These are phyloP conservation scores for Furculomyces boomerangus DNA, from an alignment of 371 early-diverging fungal genomes.

Conservation along the genomic window DNA sequence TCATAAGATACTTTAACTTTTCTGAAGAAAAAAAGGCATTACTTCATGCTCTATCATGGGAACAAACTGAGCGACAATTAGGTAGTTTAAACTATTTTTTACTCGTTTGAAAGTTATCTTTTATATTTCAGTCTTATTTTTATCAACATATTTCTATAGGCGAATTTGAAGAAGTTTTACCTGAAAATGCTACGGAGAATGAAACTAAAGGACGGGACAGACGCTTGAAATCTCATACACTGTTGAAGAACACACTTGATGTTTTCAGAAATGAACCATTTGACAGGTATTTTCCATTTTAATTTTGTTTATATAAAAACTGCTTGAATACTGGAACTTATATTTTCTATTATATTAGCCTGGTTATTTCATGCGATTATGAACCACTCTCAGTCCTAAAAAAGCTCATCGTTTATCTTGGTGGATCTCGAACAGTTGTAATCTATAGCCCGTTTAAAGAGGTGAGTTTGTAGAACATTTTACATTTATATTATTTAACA, in stretches of 20 bases:
- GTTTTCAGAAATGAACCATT: slow-evolving; percentile 21
- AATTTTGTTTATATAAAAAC: background rate
- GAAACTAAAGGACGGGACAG: slow-evolving; percentile 19
- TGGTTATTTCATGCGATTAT: slow-evolving; percentile 65
- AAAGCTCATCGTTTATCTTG: slow-evolving; percentile 40
- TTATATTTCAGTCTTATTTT: background rate
- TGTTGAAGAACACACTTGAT: slow-evolving; percentile 14
- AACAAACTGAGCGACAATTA: slow-evolving; percentile 17
- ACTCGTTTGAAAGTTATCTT: background rate
- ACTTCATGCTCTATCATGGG: slow-evolving; percentile 50
- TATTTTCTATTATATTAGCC: slow-evolving; percentile 5
- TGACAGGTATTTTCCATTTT: slow-evolving; percentile 19
- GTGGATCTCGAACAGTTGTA: slow-evolving; percentile 68
- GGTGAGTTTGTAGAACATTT: slow-evolving; percentile 10
- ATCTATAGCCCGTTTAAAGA: slow-evolving; percentile 71
- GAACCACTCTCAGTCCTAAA: slow-evolving; percentile 48
- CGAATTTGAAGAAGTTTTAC: slow-evolving; percentile 15
- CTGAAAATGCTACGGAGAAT: slow-evolving; percentile 8
- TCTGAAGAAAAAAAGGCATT: slow-evolving; percentile 27
- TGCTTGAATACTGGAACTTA: background rate
- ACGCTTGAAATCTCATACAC: slow-evolving; percentile 14
- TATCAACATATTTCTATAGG: background rate
- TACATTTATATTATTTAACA: background rate
- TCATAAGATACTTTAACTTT: slow-evolving; percentile 64
- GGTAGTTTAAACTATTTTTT: slow-evolving; percentile 2